Evolutionary conservation across 768 basidiomycete genomes (phyloP).

Genomic region (Trametes gibbosa): DNA sequence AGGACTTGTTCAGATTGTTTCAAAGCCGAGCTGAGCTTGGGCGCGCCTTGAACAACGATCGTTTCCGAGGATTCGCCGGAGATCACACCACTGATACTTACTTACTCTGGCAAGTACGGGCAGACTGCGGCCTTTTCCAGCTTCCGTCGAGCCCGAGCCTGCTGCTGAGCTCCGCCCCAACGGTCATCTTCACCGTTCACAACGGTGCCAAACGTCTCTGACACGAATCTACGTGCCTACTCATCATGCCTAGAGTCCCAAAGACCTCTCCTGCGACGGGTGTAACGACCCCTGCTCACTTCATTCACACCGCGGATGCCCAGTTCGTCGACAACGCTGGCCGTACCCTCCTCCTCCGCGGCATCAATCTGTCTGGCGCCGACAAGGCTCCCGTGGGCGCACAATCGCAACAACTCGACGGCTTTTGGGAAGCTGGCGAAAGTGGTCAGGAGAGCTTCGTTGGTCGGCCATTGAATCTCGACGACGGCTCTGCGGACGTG

Average conservation of each 20-base stretch:
- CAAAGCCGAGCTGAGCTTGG: too few relatives aligned
- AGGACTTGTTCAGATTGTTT: too few relatives aligned
- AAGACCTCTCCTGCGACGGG: slow-evolving; percentile 57
- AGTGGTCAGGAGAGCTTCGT: slow-evolving; percentile 67
- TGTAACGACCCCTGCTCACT: slow-evolving; percentile 43
- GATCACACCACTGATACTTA: too few relatives aligned
- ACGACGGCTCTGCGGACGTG: slow-evolving; percentile 81
- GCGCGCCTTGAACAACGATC: too few relatives aligned
- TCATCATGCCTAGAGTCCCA: slow-evolving; percentile 54
- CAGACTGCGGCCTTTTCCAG: too few relatives aligned
- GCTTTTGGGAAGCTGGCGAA: slow-evolving; percentile 83
- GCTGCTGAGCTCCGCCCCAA: not conserved
- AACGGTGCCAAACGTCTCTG: not conserved
- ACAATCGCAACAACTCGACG: slow-evolving; percentile 65
- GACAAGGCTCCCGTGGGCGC: slow-evolving; percentile 78
- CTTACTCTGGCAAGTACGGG: too few relatives aligned
- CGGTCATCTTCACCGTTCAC: not conserved
- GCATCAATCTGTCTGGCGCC: slow-evolving; percentile 92
- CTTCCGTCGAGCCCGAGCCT: too few relatives aligned
- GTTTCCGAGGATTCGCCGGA: too few relatives aligned
- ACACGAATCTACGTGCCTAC: not conserved
- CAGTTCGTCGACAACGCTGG: slow-evolving; percentile 74
- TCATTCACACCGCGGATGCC: slow-evolving; percentile 63
- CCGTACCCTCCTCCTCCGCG: slow-evolving; percentile 79
- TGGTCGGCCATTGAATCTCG: slow-evolving; percentile 76